Conservation (phyloP, 1,139 yeast species). For the Geotrichum aggregatum region DNA sequence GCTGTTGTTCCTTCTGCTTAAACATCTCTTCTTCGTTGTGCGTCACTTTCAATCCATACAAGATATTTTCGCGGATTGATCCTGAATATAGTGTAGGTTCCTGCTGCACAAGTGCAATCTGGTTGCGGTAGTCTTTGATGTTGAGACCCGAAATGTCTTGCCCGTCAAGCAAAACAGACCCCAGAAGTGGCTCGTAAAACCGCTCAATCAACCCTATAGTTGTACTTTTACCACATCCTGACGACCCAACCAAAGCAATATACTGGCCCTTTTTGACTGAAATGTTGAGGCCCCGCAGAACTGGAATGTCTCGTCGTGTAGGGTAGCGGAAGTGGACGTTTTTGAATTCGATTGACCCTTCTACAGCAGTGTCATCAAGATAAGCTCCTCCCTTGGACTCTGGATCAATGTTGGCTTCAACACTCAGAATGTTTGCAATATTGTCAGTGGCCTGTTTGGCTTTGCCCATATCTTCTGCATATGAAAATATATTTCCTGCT, state of each 20-base stretch:
- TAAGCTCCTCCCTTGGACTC: slow-evolving; percentile 51
- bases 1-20: slow-evolving; percentile 4
- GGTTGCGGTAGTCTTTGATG: slow-evolving; percentile 63
- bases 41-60: slow-evolving; percentile 52
- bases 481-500: slow-evolving; percentile 82
- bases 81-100: slow-evolving; percentile 89
- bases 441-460: slow-evolving; percentile 63
- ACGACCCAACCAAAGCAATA: slow-evolving; percentile 90
- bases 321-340: slow-evolving; percentile 79
- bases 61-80: slow-evolving; percentile 72
- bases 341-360: slow-evolving; percentile 59
- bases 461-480: slow-evolving; percentile 66
- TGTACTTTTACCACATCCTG: slow-evolving; percentile 93
- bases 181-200: slow-evolving; percentile 70
- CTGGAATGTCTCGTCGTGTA: slow-evolving; percentile 67
- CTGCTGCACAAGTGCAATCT: slow-evolving; percentile 76
- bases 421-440: slow-evolving; percentile 67
- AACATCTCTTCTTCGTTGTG: slow-evolving; percentile 39
- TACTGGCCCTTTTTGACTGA: slow-evolving; percentile 75
- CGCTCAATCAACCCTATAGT: slow-evolving; percentile 76
- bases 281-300: slow-evolving; percentile 63
- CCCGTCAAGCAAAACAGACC: slow-evolving; percentile 65
- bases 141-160: slow-evolving; percentile 67
- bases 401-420: slow-evolving; percentile 54
- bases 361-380: slow-evolving; percentile 36